Evolutionary conservation across 176 grass and related monocot species (phyloP).

Genomic region (Zizania latifolia): DNA sequence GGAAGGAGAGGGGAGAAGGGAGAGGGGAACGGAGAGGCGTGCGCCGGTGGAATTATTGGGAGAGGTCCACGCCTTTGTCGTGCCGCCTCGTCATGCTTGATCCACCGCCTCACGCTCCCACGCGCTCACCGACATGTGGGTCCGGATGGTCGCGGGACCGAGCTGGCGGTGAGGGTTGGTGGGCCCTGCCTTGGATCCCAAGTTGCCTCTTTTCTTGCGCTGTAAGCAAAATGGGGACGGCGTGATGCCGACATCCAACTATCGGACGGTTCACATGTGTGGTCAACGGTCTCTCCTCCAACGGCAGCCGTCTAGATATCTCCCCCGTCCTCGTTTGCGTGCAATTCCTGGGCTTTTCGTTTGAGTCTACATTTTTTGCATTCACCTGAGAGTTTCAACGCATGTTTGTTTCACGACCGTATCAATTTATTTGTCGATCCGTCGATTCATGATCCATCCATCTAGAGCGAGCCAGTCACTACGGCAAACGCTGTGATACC

Average conservation of each 20-base stretch:
- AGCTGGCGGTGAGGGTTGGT: too few relatives aligned
- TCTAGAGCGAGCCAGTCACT: too few relatives aligned
- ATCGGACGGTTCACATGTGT: slow-evolving; percentile 9
- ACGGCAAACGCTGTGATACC: too few relatives aligned
- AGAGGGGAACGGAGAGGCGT: background rate
- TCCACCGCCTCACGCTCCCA: background rate
- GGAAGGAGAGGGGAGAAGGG: background rate
- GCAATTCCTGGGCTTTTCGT: too few relatives aligned
- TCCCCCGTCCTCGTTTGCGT: too few relatives aligned
- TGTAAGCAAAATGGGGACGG: slow-evolving; percentile 32
- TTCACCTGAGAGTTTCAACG: too few relatives aligned
- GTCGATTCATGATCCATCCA: too few relatives aligned
- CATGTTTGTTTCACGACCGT: too few relatives aligned
- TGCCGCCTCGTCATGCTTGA: too few relatives aligned
- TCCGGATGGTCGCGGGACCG: accelerated
- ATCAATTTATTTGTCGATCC: too few relatives aligned
- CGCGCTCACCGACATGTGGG: background rate
- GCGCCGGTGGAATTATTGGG: slow-evolving; percentile 40
- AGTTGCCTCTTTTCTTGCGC: slow-evolving; percentile 30
- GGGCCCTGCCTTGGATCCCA: slow-evolving; percentile 22
- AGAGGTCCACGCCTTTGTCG: slow-evolving; percentile 44
- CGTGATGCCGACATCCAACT: slow-evolving; percentile 35
- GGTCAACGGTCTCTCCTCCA: slow-evolving; percentile 17
- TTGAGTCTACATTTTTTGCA: background rate
- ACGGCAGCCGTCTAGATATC: slow-evolving; percentile 7